Base-by-base conservation (phyloP, 305 asterid genomes). In the Rubia tinctorum region DNA sequence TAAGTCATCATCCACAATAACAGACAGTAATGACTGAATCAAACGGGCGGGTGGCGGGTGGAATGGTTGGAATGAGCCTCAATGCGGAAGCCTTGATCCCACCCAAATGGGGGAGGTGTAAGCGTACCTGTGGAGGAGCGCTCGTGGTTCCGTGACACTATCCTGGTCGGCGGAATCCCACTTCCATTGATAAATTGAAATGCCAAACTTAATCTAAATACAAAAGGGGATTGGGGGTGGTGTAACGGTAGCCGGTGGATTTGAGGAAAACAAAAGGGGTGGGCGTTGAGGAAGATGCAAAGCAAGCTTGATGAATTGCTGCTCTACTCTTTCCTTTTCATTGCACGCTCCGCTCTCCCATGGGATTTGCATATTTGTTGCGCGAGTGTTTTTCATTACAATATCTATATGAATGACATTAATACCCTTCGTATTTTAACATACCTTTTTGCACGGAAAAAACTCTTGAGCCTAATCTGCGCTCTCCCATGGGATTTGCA, bases 301-400 rank as follows among this genome's bases (percentile, higher is more conserved):
- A 47, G 53, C 2, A 0, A 47, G 14, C 17, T 90, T 69, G 88
- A 92, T 45, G 96, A 86, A 80, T 93, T 27, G 30, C 30, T 27
- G 30, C 30, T 1, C 30, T 27, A 27, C 30, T 2, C 30, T 27
- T 27, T 27, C 30, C 30, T 27, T n/a, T n/a, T n/a, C n/a, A n/a
- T n/a, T n/a, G n/a, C n/a, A n/a, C n/a, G n/a, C n/a, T n/a, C n/a
- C n/a, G n/a, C n/a, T n/a, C 30, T 27, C 30, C 30, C 30, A 27
- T 1, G 30, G 30, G 30, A 27, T 27, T 27, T 27, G 30, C 30
- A 27, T 1, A 27, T 27, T 27, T 27, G 30, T 27, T 27, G 30
- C 30, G 30, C 30, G 30, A 27, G 30, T n/a, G n/a, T n/a, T n/a
- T n/a, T n/a, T n/a, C n/a, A n/a, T n/a, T 27, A 27, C 30, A 27